These are phyloP conservation scores for Cercophora newfieldiana DNA, from an alignment of 495 filamentous ascomycete species.

Conservation along the genomic window DNA sequence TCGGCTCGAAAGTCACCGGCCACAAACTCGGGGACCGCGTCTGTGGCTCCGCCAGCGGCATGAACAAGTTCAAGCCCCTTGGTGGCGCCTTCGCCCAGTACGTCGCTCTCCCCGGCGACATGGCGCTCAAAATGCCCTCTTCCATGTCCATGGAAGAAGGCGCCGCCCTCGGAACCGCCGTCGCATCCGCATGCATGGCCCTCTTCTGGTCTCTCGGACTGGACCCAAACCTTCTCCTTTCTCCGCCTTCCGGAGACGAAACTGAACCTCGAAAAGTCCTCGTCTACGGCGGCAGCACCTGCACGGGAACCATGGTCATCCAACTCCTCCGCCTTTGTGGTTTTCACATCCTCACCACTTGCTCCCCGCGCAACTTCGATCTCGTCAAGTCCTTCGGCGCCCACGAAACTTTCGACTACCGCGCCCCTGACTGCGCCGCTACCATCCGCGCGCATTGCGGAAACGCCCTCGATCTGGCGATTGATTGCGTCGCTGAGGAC, in stretches of 20 bases:
- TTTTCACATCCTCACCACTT: not conserved
- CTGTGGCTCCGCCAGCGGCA: not conserved
- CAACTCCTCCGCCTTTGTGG: slow-evolving; percentile 12
- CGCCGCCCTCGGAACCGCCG: not conserved
- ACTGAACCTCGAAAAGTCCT: not conserved
- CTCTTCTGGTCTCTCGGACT: not conserved
- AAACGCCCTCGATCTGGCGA: not conserved
- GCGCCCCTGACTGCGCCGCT: slow-evolving; percentile 9
- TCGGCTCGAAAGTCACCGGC: slow-evolving; percentile 7
- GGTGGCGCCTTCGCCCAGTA: slow-evolving; percentile 14
- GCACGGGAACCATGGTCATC: slow-evolving; percentile 12
- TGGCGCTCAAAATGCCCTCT: not conserved
- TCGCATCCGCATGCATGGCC: not conserved
- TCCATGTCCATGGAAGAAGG: not conserved
- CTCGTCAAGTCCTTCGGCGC: slow-evolving; percentile 6
- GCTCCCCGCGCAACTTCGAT: slow-evolving; percentile 2
- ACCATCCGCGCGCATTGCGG: slow-evolving; percentile 2
- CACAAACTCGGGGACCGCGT: slow-evolving; percentile 14
- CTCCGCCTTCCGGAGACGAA: not conserved
- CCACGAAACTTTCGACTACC: slow-evolving; percentile 10
- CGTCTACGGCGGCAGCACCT: slow-evolving; percentile 12
- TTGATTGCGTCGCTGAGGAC: slow-evolving; percentile 13
- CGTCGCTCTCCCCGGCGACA: not conserved
- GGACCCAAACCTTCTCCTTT: no score
- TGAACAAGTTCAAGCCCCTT: not conserved